phyloP scores from a whole-genome alignment of 306 rosid genomes.

The Trichosanthes truncata region DNA sequence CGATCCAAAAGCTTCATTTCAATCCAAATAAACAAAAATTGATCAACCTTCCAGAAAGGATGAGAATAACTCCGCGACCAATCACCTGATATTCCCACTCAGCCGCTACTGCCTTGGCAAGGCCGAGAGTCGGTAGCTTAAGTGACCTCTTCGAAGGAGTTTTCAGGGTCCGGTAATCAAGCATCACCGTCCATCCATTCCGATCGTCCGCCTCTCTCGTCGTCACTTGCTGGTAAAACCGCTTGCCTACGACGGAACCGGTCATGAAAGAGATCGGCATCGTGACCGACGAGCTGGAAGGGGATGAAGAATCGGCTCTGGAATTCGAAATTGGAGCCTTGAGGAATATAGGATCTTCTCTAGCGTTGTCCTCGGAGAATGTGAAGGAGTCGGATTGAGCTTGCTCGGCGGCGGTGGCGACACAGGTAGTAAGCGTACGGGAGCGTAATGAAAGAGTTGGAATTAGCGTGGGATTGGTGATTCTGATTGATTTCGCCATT shows the following conservation, averaged over 20 bases:
- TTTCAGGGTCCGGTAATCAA: slow-evolving; percentile 82
- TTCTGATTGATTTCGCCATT: slow-evolving; percentile 18
- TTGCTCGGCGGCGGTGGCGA: slow-evolving; percentile 39
- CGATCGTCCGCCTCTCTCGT: slow-evolving; percentile 68
- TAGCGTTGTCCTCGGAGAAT: slow-evolving; percentile 35
- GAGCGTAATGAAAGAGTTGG: slow-evolving; percentile 16
- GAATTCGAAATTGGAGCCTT: slow-evolving; percentile 28
- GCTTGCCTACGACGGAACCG: slow-evolving; percentile 80
- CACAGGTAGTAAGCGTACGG: slow-evolving; percentile 23
- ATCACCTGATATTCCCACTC: slow-evolving; percentile 95
- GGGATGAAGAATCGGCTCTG: slow-evolving; percentile 21
- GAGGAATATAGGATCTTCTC: slow-evolving; percentile 26
- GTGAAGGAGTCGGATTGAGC: slow-evolving; percentile 37
- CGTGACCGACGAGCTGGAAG: slow-evolving; percentile 49
- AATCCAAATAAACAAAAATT: not conserved
- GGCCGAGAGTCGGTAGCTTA: slow-evolving; percentile 62
- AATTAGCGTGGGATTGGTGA: slow-evolving; percentile 7
- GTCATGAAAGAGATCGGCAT: slow-evolving; percentile 94
- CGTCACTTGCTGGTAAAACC: slow-evolving; percentile 62
- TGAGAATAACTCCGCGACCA: not conserved
- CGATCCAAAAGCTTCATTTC: slow-evolving; percentile 16
- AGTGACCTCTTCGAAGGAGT: slow-evolving; percentile 81
- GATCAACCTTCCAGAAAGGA: not conserved
- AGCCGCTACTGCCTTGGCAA: slow-evolving; percentile 79
- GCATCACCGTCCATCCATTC: slow-evolving; percentile 80